Evolutionary conservation across 2,329 filamentous ascomycete genomes (phyloP), one percentile per base, ranked within the genome.

Genomic region (Penicillium paneum): DNA sequence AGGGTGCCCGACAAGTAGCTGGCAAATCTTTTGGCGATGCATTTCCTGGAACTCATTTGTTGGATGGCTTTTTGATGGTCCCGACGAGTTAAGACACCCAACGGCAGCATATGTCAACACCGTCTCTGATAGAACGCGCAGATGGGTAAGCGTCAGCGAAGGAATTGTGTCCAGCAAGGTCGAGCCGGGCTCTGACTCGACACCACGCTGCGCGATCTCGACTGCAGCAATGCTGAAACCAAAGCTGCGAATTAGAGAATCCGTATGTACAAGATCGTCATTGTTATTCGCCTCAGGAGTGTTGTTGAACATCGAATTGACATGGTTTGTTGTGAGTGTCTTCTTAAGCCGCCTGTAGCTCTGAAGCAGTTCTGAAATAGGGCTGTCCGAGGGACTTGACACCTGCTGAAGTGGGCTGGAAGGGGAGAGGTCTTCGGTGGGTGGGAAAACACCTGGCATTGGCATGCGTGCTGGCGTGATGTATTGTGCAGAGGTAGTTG

Each of bases 171-270:
- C 88, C 19, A 97, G 74, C 42, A 97, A 76, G 5, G 88, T 93
- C 71, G 85, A 81, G 50, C 89, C 87, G 43, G 83, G 82, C 60
- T 88, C 83, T 21, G 86, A 85, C 63, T 90, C 88, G 3, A 91
- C 79, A 7, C 94, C 94, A 64, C 94, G 88, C 70, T 97, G 91
- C 59, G 92, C 87, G 61, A 97, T 96, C 74, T 99, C 94, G 4
- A 90, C 86, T 0, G 91, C 86, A 8, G 91, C 87, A 55, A 99
- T 91, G 0, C 92, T 93, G 69, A 86, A 91, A 2, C 90, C 93
- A 13, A 97, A 84, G 56, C 65, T 76, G 54, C 70, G 71, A 51
- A 76, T 71, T 45, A 78, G 55, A 5, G 69, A 71, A 57, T 75
- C 73, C 1, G 77, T 77, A 55, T 79, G 70, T 1, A 78, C 76